Base-by-base conservation (phyloP, 75 land plant genomes). In the Larix kaempferi region DNA sequence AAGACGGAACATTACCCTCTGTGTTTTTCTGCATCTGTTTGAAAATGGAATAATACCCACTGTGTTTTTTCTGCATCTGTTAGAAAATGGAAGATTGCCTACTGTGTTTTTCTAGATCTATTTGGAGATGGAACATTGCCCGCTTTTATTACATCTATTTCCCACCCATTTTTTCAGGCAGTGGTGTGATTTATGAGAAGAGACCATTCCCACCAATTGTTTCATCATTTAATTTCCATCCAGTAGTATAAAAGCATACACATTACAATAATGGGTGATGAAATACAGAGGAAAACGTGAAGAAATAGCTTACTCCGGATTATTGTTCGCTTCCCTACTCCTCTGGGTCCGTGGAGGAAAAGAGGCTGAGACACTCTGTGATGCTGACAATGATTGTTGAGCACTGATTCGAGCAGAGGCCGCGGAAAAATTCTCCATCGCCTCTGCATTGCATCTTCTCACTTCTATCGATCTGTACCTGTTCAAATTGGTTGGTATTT, bases 331-430 rank as follows among this genome's bases (percentile, higher is more conserved):
- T 93, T 93, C 59, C 96, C 96, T 74, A 80, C 90, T 77, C 96
- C 96, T 21, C 94, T 82, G 56, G 96, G 96, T 74, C 96, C 96
- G 74, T 93, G 96, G 66, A 93, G 78, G 78, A 93, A 60, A 60
- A 93, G 87, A 22, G 92, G 92, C 58, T 89, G 90, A 5, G 76
- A 77, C 21, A 91, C 90, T 26, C 86, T 84, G 75, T 82, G 88
- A 59, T 82, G 84, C 55, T 81, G 83, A 13, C 86, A 89, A 65
- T 91, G 87, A 64, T 81, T 86, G 79, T 82, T 86, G 62, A 93
- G 88, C 21, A 89, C 69, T 19, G 91, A 88, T 82, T 93, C 96
- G 39, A 93, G 79, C 55, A 93, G 35, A 52, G 94, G 90, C 66
- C 96, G 80, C 19, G 94, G 88, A 12, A 91, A 74, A 59, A 89